Percentiles rank a stretch among this genome's conserved stretches.
Conservation (phyloP, 306 rosid genomes). For the Casuarina equisetifolia region DNA sequence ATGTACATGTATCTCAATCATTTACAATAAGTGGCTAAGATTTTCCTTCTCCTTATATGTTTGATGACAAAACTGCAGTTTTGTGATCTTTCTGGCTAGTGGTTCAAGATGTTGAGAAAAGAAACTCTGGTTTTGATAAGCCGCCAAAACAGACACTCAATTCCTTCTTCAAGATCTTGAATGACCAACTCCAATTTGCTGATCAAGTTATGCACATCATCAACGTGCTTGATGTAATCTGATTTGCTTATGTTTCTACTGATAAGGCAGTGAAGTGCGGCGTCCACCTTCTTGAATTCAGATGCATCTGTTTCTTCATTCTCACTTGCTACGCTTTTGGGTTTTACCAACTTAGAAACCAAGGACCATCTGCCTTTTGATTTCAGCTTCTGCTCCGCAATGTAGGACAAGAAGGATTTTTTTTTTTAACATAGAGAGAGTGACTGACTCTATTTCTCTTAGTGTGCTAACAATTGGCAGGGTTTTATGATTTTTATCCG, state of each 20-base stretch:
- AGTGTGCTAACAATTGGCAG: conserved; percentile 19
- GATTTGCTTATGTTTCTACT: conserved; percentile 3
- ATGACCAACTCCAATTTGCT: too few species aligned
- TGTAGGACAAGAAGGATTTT: conserved; percentile 13
- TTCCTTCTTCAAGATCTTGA: too few species aligned
- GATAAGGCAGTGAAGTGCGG: conserved; percentile 16
- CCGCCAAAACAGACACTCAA: too few species aligned
- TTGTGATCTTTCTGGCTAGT: too few species aligned
- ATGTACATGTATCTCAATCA: too few species aligned
- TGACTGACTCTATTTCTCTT: conserved; percentile 30
- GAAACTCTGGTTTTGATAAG: too few species aligned
- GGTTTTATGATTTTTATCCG: conserved; percentile 8
- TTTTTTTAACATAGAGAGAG: conserved; percentile 6
- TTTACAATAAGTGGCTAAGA: too few species aligned
- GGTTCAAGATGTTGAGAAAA: too few species aligned
- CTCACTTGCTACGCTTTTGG: conserved; percentile 24
- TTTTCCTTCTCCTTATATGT: too few species aligned
- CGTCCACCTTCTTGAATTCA: conserved; percentile 27
- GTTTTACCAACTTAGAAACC: conserved; percentile 28
- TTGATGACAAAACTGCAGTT: too few species aligned
- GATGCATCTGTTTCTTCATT: conserved; percentile 4
- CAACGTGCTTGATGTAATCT: background rate
- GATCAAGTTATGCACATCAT: conserved; percentile 20
- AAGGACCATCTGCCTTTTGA: conserved; percentile 18
- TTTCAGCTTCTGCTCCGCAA: conserved; percentile 7